Evolutionary conservation across 108 stramenopile genomes (phyloP), one percentile per base, ranked within the genome.

Genomic region (Cyclostephanos tholiformis): DNA sequence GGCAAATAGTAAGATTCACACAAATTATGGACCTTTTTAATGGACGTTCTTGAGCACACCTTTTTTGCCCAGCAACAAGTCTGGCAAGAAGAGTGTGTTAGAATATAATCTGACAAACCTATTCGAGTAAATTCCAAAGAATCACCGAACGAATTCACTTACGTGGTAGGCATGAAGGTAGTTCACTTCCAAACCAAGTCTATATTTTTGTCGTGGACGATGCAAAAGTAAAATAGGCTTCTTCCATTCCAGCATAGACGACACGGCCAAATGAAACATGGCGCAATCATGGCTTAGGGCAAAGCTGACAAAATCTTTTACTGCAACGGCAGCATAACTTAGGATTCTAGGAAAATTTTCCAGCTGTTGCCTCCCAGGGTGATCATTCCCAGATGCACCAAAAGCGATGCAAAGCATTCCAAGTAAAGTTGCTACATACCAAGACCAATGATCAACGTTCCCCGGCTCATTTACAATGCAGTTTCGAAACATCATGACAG

Each of bases 211-310:
- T 44, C 16, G 64, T 10, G 52, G 67, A 57, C 63, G 22, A 35
- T 74, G 67, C 58, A 74, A 26, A 46, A 80, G 64, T 32, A 22
- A 30, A 4, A 74, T 52, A 17, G 73, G 69, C 14, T 51, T 44
- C 38, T 52, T 69, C 79, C 79, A 80, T 58, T 80, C 79, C 14
- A 80, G 63, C 72, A 80, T 80, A 19, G 79, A 74, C 16, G 79
- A 64, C 51, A 80, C 23, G n/a, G 49, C 73, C 49, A 71, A 41
- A 38, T 74, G 73, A 70, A 74, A 80, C 79, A 80, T 71, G 16
- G 73, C 46, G 25, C 72, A 69, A 63, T 70, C 73, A 38, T 60
- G 36, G 6, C 10, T 52, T 13, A 70, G 59, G 20, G 79, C 53
- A 43, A 68, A 35, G 1, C 70, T 48, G 58, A 80, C 9, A 30